Base-by-base conservation (phyloP, 2,329 filamentous ascomycete genomes). In the Bisporella sp. region DNA sequence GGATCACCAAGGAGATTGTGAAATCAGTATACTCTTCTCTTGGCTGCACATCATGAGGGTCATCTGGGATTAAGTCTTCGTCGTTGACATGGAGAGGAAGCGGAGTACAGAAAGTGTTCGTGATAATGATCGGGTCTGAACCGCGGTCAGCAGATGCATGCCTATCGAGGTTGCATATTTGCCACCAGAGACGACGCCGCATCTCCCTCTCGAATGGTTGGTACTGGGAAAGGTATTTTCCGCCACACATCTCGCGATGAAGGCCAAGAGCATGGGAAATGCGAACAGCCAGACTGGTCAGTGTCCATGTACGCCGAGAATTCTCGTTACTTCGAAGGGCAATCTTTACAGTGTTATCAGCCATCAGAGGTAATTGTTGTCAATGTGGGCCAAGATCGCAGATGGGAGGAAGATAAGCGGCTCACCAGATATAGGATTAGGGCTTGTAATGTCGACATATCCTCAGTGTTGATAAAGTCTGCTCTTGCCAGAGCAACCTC, bases 381-480 rank as follows among this genome's bases (percentile, higher is more conserved):
- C 4, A 29, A 30, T 44, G 12, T 29, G 12, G 13, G 12, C 11
- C n/a, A 11, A 44, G 29, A 13, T 13, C n/a, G 30, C 21, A 44
- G 9, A 44, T 30, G 11, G 11, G 29, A 29, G 12, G 28, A 5
- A 44, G 6, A 42, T 13, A 31, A 39, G 35, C 6, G 28, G 63
- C 75, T 69, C 41, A 82, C 77, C 29, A 86, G 64, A 60, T 84
- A 85, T 35, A 84, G 67, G 7, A 81, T 70, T 37, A 82, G 76
- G 1, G 82, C 78, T 63, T 85, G 82, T 12, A 86, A 66, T 7
- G 84, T 74, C 37, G 81, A 69, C 21, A 81, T 68, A 59, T 82
- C 82, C 51, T 82, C 77, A 6, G 78, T 82, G 50, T 75, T 79
- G 1, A 87, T 62, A 46, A 86, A 76, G 54, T 81, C 78, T 4